Evolutionary conservation across 2,329 filamentous ascomycete species (phyloP).

Genomic region (Aspergillus hortae): DNA sequence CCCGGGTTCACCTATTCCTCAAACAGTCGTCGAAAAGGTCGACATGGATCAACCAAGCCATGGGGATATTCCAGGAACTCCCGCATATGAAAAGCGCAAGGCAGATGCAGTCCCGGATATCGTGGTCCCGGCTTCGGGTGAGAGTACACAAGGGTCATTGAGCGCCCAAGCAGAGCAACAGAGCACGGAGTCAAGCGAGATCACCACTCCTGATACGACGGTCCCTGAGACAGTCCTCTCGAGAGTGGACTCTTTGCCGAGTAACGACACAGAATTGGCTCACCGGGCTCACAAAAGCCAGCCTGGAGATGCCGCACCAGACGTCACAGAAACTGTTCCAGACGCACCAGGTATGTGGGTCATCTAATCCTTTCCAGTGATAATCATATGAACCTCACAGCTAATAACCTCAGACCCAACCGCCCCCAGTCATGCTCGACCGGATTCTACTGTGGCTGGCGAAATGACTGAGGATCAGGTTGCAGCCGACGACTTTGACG

Average conservation of each 20-base stretch:
- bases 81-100: constrained; percentile 53
- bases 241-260: constrained; percentile 39
- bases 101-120: constrained; percentile 60
- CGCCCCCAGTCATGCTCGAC: constrained; percentile 34
- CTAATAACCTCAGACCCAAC: constrained; percentile 61
- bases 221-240: constrained; percentile 45
- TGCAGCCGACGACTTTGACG: constrained; percentile 58
- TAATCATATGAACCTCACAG: constrained; percentile 46
- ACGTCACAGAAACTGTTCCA: constrained; percentile 39
- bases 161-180: constrained; percentile 12
- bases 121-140: constrained; percentile 47
- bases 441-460: constrained; percentile 43
- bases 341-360: constrained; percentile 56
- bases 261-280: constrained; percentile 29
- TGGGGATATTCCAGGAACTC: constrained; percentile 61
- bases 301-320: constrained; percentile 42
- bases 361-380: constrained; percentile 25
- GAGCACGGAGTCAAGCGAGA: constrained; percentile 8
- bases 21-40: constrained; percentile 60
- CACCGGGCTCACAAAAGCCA: constrained; percentile 39
- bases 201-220: constrained; percentile 9
- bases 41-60: constrained; percentile 55
- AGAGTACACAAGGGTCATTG: constrained; percentile 9
- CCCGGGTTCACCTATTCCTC: constrained; percentile 54
- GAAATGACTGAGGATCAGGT: constrained; percentile 64